These are phyloP conservation scores for Paecilomyces niveus DNA, from an alignment of 2,329 filamentous ascomycete species.

Conservation along the genomic window DNA sequence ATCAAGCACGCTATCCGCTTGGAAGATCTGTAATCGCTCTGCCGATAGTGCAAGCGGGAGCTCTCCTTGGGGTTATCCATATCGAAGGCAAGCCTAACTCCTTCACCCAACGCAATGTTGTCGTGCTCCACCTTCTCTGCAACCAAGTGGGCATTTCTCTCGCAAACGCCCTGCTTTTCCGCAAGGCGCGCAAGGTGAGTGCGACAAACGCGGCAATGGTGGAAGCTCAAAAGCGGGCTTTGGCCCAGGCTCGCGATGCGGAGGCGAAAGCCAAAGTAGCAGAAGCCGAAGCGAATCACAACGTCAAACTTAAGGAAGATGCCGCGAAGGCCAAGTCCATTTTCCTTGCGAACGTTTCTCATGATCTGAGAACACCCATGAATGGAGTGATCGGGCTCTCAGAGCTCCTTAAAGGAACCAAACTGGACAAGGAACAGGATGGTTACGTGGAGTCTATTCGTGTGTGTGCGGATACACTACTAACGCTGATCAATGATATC, in stretches of 20 bases:
- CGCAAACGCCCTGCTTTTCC: conserved; percentile 58
- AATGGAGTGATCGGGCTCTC: conserved; percentile 85
- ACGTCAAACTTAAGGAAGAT: conserved; percentile 60
- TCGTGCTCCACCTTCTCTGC: conserved; percentile 49
- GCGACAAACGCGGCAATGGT: conserved; percentile 60
- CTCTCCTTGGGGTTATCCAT: conserved; percentile 55
- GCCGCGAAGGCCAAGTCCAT: conserved; percentile 73
- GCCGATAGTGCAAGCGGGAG: conserved; percentile 55
- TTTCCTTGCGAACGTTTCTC: conserved; percentile 88
- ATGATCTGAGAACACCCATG: conserved; percentile 84
- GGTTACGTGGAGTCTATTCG: conserved; percentile 58
- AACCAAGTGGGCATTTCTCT: conserved; percentile 60
- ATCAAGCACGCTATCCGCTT: conserved; percentile 48
- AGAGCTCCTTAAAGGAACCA: conserved; percentile 54
- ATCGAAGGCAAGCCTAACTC: conserved; percentile 57
- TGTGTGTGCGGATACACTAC: conserved; percentile 63
- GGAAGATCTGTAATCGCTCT: conserved; percentile 56
- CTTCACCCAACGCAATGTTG: conserved; percentile 54
- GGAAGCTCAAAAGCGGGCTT: conserved; percentile 56
- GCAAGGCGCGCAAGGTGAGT: conserved; percentile 51
- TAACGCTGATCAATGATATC: conserved; percentile 88
- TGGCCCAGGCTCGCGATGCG: conserved; percentile 54
- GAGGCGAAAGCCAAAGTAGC: conserved; percentile 60
- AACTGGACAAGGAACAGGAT: conserved; percentile 51
- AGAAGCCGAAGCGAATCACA: conserved; percentile 57